These are phyloP conservation scores for Acanthochlamys bracteata DNA, from an alignment of 106 monocot genomes.

Conservation along the genomic window DNA sequence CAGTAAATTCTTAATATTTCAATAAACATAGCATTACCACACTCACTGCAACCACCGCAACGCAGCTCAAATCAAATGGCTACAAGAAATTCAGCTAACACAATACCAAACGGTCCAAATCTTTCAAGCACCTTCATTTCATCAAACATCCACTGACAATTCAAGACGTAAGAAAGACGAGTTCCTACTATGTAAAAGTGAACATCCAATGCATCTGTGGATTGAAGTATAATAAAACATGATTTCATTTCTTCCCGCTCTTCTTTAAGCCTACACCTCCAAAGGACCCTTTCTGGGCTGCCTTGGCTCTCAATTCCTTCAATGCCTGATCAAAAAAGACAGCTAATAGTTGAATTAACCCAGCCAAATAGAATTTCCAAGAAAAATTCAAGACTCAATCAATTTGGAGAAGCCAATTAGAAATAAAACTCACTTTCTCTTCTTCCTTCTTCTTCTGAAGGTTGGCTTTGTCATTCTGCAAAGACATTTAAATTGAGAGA, in stretches of 20 bases:
- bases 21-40: too few relatives aligned
- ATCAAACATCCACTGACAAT: too few relatives aligned
- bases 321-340: conserved; percentile 25
- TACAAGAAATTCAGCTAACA: too few relatives aligned
- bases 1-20: too few relatives aligned
- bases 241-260: conserved; percentile 48
- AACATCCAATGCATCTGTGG: too few relatives aligned
- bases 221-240: too few relatives aligned
- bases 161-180: too few relatives aligned
- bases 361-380: neutral
- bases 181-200: too few relatives aligned
- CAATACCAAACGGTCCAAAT: too few relatives aligned
- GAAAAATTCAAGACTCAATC: neutral
- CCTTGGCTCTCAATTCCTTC: conserved; percentile 60
- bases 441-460: conserved; percentile 59
- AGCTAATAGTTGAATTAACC: neutral
- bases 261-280: conserved; percentile 61
- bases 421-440: conserved; percentile 26
- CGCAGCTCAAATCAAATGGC: too few relatives aligned
- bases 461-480: conserved; percentile 36
- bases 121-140: too few relatives aligned
- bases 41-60: too few relatives aligned
- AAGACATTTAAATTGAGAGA: neutral
- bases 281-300: conserved; percentile 45
- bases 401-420: neutral